Base-by-base conservation (phyloP, 352 stramenopile genomes). In the Globisporangium mamillatum region DNA sequence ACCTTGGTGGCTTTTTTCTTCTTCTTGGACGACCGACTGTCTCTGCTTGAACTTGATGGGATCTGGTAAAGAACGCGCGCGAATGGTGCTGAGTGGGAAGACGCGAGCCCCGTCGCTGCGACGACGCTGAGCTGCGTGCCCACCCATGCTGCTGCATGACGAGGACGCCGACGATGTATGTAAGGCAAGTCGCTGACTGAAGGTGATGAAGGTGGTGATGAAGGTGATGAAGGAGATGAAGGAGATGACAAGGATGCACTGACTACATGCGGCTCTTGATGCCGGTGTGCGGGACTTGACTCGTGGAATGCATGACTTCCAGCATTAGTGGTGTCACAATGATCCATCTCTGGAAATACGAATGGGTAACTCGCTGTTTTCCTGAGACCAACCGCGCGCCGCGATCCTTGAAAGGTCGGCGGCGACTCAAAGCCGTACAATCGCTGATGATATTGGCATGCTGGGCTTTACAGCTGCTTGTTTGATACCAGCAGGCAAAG, bases 1-100 rank as follows among this genome's bases (percentile, higher is more conserved):
- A 70, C 36, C 7, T 50, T 61, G 25, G 6, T 27, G 27, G 27
- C 20, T 8, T 29, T 46, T 3, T 44, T 24, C 5, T 38, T 27
- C 27, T 10, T 59, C 18, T 1, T 29, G 12, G 24, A 38, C 46
- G 22, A 29, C 0, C 63, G 38, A 12, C 34, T 68, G 14, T 55
- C 56, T 62, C 41, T 63, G 50, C n/a, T 66, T 24, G 48, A 22
- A 14, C 48, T 66, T 20, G 38, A 8, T 62, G 24, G 70, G 54
- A 55, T 78, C 66, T 48, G 64, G 60, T 88, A 85, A 0, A 87
- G 20, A n/a, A 92, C 46, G 18, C 81, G 80, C 0, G 77, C 29
- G 58, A 90, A 89, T 8, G 80, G 81, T 2, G 78, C 61, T 3
- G 73, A 34, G 52, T 90, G 83, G 38, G 68, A 76, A 2, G 74